Evolutionary conservation across 768 basidiomycete genomes (phyloP).

Genomic region (Leccinum truebloodii): DNA sequence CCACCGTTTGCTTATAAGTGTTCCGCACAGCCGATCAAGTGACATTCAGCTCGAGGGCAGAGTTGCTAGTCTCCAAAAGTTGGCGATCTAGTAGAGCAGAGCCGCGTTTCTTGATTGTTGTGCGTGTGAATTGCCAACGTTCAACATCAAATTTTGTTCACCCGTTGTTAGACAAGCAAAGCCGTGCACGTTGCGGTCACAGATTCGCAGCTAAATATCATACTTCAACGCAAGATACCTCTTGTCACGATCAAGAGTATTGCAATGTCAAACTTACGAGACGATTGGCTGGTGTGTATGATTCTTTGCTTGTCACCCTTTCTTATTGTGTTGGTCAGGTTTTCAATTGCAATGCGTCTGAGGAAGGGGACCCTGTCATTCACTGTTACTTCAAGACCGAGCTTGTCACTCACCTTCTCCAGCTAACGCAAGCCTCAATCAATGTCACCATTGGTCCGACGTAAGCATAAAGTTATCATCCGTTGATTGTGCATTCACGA

Average conservation of each 20-base stretch:
- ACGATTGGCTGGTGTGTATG: conserved; percentile 87
- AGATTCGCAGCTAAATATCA: conserved; percentile 57
- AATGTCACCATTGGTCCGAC: conserved; percentile 71
- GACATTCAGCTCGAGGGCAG: conserved; percentile 78
- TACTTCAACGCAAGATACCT: conserved; percentile 85
- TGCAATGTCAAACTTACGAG: conserved; percentile 83
- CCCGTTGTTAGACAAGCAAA: conserved; percentile 44
- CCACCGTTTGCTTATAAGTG: background rate
- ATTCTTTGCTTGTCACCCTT: background rate
- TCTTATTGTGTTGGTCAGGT: conserved; percentile 45
- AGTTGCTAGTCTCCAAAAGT: conserved; percentile 78
- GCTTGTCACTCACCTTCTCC: conserved; percentile 77
- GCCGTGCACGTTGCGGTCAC: conserved; percentile 78
- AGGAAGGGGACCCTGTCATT: conserved; percentile 94
- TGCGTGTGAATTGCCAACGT: conserved; percentile 41
- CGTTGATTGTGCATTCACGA: conserved; percentile 14
- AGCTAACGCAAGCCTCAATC: conserved; percentile 75
- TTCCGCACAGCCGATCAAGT: conserved; percentile 65
- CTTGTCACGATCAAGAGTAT: conserved; percentile 86
- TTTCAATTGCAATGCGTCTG: conserved; percentile 74
- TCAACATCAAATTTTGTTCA: background rate
- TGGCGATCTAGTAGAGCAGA: conserved; percentile 87
- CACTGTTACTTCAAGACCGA: conserved; percentile 97
- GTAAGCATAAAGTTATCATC: conserved; percentile 48
- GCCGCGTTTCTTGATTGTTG: conserved; percentile 88